Evolutionary conservation across 345 rosid genomes (phyloP).

Genomic region (Citrus australasica): DNA sequence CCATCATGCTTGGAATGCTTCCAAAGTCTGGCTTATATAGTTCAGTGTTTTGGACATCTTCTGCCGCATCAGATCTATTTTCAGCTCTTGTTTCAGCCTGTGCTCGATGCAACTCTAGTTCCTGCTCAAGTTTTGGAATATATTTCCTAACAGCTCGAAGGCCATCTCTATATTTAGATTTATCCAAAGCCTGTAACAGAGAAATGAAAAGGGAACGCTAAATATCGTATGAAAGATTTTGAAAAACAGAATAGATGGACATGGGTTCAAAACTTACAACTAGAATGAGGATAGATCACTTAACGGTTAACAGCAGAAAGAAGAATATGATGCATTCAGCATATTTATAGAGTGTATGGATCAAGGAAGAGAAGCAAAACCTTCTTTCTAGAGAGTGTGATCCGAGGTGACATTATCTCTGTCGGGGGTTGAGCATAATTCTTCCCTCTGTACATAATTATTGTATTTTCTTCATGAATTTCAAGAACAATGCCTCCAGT

Average conservation of each 20-base stretch:
- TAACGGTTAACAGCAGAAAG: neutral
- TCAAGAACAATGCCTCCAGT: slow-evolving; percentile 91
- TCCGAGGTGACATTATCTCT: slow-evolving; percentile 90
- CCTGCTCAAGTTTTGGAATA: slow-evolving; percentile 87
- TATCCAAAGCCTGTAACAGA: slow-evolving; percentile 65
- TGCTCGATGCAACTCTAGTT: slow-evolving; percentile 66
- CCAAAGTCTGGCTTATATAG: neutral
- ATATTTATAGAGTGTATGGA: neutral
- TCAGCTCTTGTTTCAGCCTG: slow-evolving; percentile 37
- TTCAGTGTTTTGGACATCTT: slow-evolving; percentile 18
- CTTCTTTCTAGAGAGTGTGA: slow-evolving; percentile 84
- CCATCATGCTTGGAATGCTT: slow-evolving; percentile 27
- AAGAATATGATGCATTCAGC: neutral
- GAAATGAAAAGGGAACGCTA: neutral
- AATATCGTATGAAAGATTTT: neutral
- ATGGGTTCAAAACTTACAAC: neutral
- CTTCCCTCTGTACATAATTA: slow-evolving; percentile 94
- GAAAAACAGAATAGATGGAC: neutral
- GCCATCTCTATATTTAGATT: slow-evolving; percentile 73
- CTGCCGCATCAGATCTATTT: slow-evolving; percentile 13
- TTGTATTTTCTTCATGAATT: slow-evolving; percentile 70
- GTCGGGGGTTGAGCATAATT: slow-evolving; percentile 70
- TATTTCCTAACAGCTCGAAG: slow-evolving; percentile 71
- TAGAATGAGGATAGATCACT: neutral
- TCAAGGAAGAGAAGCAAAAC: slow-evolving; percentile 25